Conservation (phyloP, 2,329 filamentous ascomycete species). For the Emergomyces pasteurianus region DNA sequence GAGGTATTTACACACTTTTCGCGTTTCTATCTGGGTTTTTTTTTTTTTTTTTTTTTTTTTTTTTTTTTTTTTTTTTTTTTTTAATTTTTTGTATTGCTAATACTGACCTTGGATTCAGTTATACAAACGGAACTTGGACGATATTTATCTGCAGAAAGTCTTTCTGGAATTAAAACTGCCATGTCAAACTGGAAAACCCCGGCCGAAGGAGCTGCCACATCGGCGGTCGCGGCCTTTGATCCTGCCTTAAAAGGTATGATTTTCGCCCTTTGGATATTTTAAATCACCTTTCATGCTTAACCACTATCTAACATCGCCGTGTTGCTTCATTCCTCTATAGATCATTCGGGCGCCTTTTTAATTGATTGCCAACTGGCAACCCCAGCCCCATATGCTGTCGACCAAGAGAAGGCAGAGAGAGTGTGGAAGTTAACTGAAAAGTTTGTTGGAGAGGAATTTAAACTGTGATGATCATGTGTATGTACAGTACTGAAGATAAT, state of each 20-base stretch:
- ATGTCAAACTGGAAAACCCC: constrained; percentile 18
- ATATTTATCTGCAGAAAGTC: background rate
- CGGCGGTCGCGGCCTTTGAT: constrained; percentile 32
- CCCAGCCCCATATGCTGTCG: constrained; percentile 20
- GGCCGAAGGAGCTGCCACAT: constrained; percentile 31
- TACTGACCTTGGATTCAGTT: background rate
- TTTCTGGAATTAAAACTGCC: background rate
- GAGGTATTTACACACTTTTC: constrained; percentile 8
- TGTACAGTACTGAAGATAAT: background rate
- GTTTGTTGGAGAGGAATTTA: constrained; percentile 25
- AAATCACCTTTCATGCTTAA: background rate
- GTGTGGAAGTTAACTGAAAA: constrained; percentile 29
- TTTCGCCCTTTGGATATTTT: background rate
- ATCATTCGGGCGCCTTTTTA: constrained; percentile 16
- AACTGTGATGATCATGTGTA: background rate
- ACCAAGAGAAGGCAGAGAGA: constrained; percentile 24
- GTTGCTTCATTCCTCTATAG: background rate
- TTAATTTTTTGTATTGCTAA: background rate
- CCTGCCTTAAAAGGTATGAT: constrained; percentile 21
- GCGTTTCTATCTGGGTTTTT: background rate
- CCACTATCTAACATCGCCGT: no score
- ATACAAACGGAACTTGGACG: background rate
- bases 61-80: background rate
- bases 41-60: background rate
- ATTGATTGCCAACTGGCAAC: constrained; percentile 21